phyloP scores from a whole-genome alignment of 495 filamentous ascomycete species.

The Amphirosellinia nigrospora region DNA sequence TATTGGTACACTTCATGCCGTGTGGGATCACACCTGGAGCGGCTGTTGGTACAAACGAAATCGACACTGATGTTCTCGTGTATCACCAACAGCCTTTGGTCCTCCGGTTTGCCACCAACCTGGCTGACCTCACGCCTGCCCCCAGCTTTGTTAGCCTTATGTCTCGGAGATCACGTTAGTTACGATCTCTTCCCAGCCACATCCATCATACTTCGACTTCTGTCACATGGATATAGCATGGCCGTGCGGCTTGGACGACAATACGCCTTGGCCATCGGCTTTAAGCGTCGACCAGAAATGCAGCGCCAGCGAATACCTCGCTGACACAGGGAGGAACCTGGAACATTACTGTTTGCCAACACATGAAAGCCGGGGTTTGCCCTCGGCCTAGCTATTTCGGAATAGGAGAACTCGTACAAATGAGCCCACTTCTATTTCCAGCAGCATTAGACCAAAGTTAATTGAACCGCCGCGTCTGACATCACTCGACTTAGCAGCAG shows the following conservation, averaged over 20 bases:
- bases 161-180: not conserved
- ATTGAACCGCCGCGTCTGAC: constrained; percentile 8
- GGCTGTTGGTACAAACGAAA: constrained; percentile 1
- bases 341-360: constrained; percentile 21
- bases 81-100: not conserved
- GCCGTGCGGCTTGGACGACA: constrained; percentile 5
- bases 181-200: not conserved
- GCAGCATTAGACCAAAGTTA: constrained; percentile 2
- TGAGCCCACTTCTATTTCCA: constrained; percentile 23
- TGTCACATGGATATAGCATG: not conserved
- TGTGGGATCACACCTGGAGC: not conserved
- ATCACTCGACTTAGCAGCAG: constrained; percentile 14
- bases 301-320: constrained; percentile 12
- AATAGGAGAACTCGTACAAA: constrained; percentile 20
- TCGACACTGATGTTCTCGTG: not conserved
- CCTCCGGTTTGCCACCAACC: constrained; percentile 1
- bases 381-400: constrained; percentile 13
- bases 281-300: constrained; percentile 6
- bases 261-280: constrained; percentile 8
- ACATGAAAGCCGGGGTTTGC: not conserved
- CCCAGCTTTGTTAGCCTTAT: not conserved
- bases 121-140: not conserved
- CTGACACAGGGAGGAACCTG: constrained; percentile 11
- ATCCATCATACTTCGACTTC: not conserved
- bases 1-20: not conserved